Evolutionary conservation across 805 yeast species (phyloP).

Genomic region (Yamadazyma tumulicola): DNA sequence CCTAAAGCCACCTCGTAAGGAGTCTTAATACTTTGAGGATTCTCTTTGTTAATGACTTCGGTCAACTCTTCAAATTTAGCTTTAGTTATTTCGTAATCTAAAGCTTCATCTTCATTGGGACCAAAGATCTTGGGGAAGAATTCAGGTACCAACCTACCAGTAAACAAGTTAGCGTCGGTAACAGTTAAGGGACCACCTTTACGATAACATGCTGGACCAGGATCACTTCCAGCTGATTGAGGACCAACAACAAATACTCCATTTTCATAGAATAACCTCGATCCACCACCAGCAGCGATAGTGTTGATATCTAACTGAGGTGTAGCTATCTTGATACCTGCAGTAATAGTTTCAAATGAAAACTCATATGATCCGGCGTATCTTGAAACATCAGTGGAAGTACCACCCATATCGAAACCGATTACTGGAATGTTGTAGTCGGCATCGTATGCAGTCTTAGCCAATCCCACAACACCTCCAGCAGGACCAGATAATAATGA

Average conservation of each 20-base stretch:
- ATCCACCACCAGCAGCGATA: constrained; percentile 42
- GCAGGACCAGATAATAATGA: constrained; percentile 22
- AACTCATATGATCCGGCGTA: constrained; percentile 69
- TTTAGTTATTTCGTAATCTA: constrained; percentile 54
- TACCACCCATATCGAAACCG: constrained; percentile 91
- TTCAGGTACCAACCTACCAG: constrained; percentile 71
- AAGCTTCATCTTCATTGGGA: constrained; percentile 67
- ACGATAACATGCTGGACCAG: constrained; percentile 86
- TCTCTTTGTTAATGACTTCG: constrained; percentile 49
- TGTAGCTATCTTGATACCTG: constrained; percentile 78
- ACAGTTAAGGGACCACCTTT: constrained; percentile 82
- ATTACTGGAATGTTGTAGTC: constrained; percentile 60
- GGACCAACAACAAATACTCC: constrained; percentile 72
- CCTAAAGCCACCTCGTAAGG: constrained; percentile 76
- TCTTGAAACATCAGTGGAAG: constrained; percentile 82
- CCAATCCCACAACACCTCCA: constrained; percentile 22
- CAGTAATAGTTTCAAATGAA: constrained; percentile 79
- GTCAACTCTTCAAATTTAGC: constrained; percentile 54
- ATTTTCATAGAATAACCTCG: constrained; percentile 26
- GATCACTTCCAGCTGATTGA: constrained; percentile 82
- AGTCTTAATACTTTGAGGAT: constrained; percentile 41
- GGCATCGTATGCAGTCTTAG: constrained; percentile 18
- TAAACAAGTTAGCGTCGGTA: constrained; percentile 76
- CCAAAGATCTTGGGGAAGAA: constrained; percentile 82
- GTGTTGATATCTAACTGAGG: constrained; percentile 64